phyloP scores from a whole-genome alignment of 345 rosid genomes.

The Gossypium rotundifolium region DNA sequence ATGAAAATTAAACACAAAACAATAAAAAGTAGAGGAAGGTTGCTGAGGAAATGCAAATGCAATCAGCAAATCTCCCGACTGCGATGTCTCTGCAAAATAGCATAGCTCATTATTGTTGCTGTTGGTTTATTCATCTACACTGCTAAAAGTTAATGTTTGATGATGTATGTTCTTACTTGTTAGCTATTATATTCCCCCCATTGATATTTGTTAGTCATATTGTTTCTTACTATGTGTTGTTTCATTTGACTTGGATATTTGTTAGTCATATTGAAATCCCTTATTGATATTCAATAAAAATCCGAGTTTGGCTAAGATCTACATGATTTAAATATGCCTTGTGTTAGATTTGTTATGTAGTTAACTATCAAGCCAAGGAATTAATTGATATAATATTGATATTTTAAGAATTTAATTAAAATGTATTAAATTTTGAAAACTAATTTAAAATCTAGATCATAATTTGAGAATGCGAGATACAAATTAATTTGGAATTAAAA shows the following conservation, averaged over 20 bases:
- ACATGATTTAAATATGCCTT: too few species aligned
- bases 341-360: too few species aligned
- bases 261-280: background rate
- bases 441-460: too few species aligned
- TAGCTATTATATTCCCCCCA: background rate
- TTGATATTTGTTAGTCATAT: too few species aligned
- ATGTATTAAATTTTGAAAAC: too few species aligned
- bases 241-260: background rate
- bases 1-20: constrained; percentile 16
- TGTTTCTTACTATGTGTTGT: background rate
- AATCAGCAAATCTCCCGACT: constrained; percentile 17
- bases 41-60: constrained; percentile 22
- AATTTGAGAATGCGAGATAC: too few species aligned
- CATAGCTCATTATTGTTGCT: background rate
- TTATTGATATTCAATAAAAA: too few species aligned
- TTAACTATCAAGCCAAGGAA: too few species aligned
- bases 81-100: background rate
- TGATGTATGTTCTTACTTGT: background rate
- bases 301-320: too few species aligned
- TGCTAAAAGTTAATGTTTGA: background rate
- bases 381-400: too few species aligned
- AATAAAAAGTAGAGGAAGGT: constrained; percentile 22
- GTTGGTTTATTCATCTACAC: background rate
- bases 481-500: too few species aligned
- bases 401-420: too few species aligned